These are phyloP conservation scores for Calycina herbarum DNA, from an alignment of 2,329 filamentous ascomycete species.

Conservation along the genomic window DNA sequence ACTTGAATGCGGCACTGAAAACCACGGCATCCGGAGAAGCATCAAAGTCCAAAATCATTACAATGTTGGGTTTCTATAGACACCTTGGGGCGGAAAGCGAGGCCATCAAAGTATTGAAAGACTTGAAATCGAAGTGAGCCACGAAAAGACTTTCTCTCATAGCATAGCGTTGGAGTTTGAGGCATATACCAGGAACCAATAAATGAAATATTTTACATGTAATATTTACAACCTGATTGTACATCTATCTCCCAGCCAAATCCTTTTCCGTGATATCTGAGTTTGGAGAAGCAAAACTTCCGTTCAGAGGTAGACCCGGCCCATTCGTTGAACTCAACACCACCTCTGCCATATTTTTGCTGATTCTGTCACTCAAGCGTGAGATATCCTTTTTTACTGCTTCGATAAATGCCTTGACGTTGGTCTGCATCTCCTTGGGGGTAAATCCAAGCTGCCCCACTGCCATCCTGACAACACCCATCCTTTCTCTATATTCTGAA, in stretches of 20 bases:
- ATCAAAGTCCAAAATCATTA: slow-evolving; percentile 48
- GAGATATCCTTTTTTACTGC: slow-evolving; percentile 77
- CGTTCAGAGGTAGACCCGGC: slow-evolving; percentile 84
- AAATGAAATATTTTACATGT: slow-evolving; percentile 40
- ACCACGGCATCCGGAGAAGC: slow-evolving; percentile 48
- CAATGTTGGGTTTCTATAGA: slow-evolving; percentile 59
- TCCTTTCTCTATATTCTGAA: slow-evolving; percentile 81
- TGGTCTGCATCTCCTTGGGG: slow-evolving; percentile 80
- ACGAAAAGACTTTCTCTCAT: slow-evolving; percentile 28
- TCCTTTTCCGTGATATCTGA: slow-evolving; percentile 55
- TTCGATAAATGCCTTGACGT: slow-evolving; percentile 75
- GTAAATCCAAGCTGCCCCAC: slow-evolving; percentile 88
- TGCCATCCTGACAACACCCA: slow-evolving; percentile 84
- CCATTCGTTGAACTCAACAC: slow-evolving; percentile 86
- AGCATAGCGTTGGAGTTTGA: slow-evolving; percentile 49
- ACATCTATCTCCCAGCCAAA: slow-evolving; percentile 48
- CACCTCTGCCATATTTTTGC: slow-evolving; percentile 72
- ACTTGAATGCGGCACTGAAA: slow-evolving; percentile 63
- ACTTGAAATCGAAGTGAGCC: slow-evolving; percentile 29
- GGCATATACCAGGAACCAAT: slow-evolving; percentile 31
- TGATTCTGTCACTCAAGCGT: slow-evolving; percentile 60
- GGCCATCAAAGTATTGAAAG: slow-evolving; percentile 51
- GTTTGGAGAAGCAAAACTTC: slow-evolving; percentile 66
- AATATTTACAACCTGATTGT: slow-evolving; percentile 38
- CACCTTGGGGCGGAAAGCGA: slow-evolving; percentile 61